A percentile compares a stretch with the other conserved stretches of the same genome.
phyloP scores from a whole-genome alignment of 306 rosid species.

The Abrus pulchellus region DNA sequence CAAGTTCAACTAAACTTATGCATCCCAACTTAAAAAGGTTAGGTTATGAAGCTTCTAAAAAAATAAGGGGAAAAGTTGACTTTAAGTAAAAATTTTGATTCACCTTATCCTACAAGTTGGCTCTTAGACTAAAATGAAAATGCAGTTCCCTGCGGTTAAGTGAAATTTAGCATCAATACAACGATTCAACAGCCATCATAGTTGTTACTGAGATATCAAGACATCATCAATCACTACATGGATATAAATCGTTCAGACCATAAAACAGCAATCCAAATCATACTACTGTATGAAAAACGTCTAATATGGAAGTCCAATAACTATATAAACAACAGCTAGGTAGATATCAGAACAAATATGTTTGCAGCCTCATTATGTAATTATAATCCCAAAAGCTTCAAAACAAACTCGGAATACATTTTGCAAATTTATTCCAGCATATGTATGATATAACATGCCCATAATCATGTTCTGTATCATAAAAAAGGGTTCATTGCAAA shows the following conservation, averaged over 20 bases:
- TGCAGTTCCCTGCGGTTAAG: no score
- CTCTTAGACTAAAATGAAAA: no score
- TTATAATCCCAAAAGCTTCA: background rate
- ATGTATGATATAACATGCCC: background rate
- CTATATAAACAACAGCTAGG: background rate
- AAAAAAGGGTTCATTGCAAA: background rate
- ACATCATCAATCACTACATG: background rate
- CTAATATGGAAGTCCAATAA: background rate
- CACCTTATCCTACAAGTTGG: no score
- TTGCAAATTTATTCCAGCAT: background rate
- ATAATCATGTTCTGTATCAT: no score
- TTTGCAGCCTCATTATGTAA: background rate
- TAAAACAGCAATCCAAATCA: background rate
- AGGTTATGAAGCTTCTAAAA: no score
- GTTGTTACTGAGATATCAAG: background rate
- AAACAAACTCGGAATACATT: background rate
- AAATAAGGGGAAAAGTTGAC: no score
- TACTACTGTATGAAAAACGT: background rate
- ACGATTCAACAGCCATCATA: background rate
- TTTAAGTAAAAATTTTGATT: no score
- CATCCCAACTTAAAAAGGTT: no score
- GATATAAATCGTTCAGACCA: background rate
- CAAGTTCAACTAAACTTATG: no score
- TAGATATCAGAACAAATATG: background rate
- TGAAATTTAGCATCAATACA: background rate